These are phyloP conservation scores for Metschnikowia hibisci DNA, from an alignment of 805 yeast species.

Conservation along the genomic window DNA sequence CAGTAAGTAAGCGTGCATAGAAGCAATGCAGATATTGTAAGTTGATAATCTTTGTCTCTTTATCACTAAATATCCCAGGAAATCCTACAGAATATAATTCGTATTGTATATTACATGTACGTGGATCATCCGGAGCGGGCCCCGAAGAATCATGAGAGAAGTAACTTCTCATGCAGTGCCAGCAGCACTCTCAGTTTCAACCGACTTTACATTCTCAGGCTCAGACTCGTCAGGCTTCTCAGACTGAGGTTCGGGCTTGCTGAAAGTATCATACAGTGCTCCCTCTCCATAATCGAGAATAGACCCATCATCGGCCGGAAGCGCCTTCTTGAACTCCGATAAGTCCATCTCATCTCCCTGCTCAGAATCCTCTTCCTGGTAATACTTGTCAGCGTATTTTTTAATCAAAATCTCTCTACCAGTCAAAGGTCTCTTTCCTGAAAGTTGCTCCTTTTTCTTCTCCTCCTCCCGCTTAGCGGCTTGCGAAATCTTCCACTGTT, in stretches of 20 bases:
- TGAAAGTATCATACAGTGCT: constrained; percentile 14
- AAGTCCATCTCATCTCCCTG: constrained; percentile 54
- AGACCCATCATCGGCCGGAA: constrained; percentile 46
- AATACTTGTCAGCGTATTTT: constrained; percentile 54
- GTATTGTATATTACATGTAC: constrained; percentile 5
- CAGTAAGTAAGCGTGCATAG: too few relatives aligned
- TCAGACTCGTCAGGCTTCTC: too few relatives aligned
- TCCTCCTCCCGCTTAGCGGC: constrained; percentile 48
- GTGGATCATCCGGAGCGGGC: constrained; percentile 5
- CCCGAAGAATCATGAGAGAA: constrained; percentile 6
- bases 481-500: constrained; percentile 77
- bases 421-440: constrained; percentile 47
- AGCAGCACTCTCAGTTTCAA: constrained; percentile 2
- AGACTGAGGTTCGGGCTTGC: not conserved
- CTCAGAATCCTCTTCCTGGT: constrained; percentile 49
- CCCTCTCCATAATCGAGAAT: constrained; percentile 75
- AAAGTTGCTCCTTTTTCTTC: constrained; percentile 28
- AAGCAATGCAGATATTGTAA: too few relatives aligned
- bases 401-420: constrained; percentile 69
- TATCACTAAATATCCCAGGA: too few relatives aligned
- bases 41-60: too few relatives aligned
- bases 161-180: constrained; percentile 4
- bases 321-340: constrained; percentile 50
- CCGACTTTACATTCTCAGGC: too few relatives aligned
- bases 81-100: not conserved